These are phyloP conservation scores for Calvatia gigantea DNA, from an alignment of 768 basidiomycete genomes.

Conservation along the genomic window DNA sequence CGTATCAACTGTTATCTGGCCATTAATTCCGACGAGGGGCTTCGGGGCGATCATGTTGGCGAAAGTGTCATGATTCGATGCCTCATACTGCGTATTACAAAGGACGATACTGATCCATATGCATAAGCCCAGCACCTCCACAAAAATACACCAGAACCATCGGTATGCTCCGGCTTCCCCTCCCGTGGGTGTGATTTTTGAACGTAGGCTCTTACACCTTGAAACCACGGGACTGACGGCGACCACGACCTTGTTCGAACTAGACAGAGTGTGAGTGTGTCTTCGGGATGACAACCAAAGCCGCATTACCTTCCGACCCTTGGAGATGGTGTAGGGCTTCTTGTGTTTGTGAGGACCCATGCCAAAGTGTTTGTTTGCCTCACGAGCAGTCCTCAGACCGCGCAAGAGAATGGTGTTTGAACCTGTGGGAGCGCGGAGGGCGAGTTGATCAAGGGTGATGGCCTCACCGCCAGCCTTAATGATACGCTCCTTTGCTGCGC, in stretches of 20 bases:
- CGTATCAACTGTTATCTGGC: no score
- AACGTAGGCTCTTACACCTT: conserved; percentile 65
- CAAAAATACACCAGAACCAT: conserved; percentile 21
- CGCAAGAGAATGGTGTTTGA: conserved; percentile 92
- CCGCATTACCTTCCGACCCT: conserved; percentile 90
- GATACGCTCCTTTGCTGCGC: conserved; percentile 91
- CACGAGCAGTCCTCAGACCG: conserved; percentile 89
- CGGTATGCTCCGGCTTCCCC: conserved; percentile 19
- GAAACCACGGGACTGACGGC: conserved; percentile 97
- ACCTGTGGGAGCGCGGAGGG: conserved; percentile 90
- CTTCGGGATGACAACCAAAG: no score
- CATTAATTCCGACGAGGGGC: no score
- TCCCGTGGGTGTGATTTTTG: conserved; percentile 24
- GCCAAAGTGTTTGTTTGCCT: conserved; percentile 97
- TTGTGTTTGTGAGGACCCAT: conserved; percentile 98
- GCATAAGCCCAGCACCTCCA: conserved; percentile 31
- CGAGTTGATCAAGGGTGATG: conserved; percentile 95
- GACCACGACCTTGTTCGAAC: conserved; percentile 98
- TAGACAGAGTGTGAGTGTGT: conserved; percentile 21
- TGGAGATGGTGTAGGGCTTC: conserved; percentile 93
- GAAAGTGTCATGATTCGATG: conserved; percentile 11
- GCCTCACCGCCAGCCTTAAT: conserved; percentile 93
- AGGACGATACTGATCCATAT: conserved; percentile 25
- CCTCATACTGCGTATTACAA: conserved; percentile 13
- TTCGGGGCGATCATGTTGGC: background rate